phyloP scores from a whole-genome alignment of 1,284 basidiomycete species.

The Boletus sp. region DNA sequence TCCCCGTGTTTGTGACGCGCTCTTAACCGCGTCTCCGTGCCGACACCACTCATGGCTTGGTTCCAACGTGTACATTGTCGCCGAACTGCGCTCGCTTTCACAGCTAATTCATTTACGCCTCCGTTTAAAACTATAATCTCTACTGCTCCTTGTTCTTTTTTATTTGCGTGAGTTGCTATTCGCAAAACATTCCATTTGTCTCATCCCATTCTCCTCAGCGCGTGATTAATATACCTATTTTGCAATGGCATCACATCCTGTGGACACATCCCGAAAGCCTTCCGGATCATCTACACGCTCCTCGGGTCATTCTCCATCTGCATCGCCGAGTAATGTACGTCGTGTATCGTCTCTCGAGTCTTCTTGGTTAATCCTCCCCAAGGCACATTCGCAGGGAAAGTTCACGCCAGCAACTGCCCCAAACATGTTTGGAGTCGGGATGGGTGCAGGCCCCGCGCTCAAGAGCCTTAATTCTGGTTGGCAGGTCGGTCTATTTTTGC shows the following conservation, averaged over 20 bases:
- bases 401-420: constrained; percentile 38
- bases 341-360: constrained; percentile 2
- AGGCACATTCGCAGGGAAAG: constrained; percentile 45
- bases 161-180: constrained; percentile 30
- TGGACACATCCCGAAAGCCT: constrained; percentile 56
- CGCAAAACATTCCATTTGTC: constrained; percentile 7
- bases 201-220: constrained; percentile 25
- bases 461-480: constrained; percentile 61
- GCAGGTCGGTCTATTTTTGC: constrained; percentile 50
- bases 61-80: constrained; percentile 23
- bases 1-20: constrained; percentile 25
- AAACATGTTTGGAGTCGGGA: constrained; percentile 53
- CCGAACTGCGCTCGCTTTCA: constrained; percentile 24
- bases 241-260: constrained; percentile 49
- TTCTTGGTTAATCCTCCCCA: constrained; percentile 3
- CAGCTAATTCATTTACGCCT: constrained; percentile 37
- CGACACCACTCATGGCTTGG: constrained; percentile 19
- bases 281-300: constrained; percentile 65
- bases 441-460: constrained; percentile 44
- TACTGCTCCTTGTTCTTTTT: constrained; percentile 24
- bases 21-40: constrained; percentile 31
- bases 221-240: constrained; percentile 30
- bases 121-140: constrained; percentile 35
- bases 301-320: constrained; percentile 54
- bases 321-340: constrained; percentile 52